phyloP scores from a whole-genome alignment of 2,329 filamentous ascomycete genomes.

The Pseudogymnoascus sp. region DNA sequence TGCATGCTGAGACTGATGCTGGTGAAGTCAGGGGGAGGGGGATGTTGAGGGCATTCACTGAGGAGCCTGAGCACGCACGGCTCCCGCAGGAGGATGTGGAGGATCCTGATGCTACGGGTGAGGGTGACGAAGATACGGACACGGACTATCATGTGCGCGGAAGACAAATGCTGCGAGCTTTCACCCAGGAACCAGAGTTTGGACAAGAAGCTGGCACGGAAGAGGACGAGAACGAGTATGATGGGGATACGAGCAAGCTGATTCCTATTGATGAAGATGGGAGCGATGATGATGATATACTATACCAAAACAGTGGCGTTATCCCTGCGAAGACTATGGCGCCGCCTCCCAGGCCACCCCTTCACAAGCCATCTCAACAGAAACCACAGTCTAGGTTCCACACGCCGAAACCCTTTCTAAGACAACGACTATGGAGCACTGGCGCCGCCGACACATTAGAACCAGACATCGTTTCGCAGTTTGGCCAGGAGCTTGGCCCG shows the following conservation, averaged over 20 bases:
- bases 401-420: neutral
- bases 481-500: conserved; percentile 24
- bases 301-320: conserved; percentile 3
- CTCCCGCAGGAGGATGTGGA: conserved; percentile 12
- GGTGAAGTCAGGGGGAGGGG: conserved; percentile 27
- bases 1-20: conserved; percentile 51
- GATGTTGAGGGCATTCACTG: conserved; percentile 17
- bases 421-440: neutral
- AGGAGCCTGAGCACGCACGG: conserved; percentile 12
- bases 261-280: neutral
- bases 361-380: neutral
- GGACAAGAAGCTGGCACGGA: neutral
- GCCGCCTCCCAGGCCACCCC: neutral
- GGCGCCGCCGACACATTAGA: conserved; percentile 20
- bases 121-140: conserved; percentile 24
- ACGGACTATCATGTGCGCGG: neutral
- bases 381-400: neutral
- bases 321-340: neutral
- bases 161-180: neutral
- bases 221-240: neutral
- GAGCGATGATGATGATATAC: conserved; percentile 5
- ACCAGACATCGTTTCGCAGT: conserved; percentile 25
- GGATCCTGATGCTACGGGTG: conserved; percentile 19
- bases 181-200: neutral
- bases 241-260: neutral